These are phyloP conservation scores for Gautieria morchelliformis DNA, from an alignment of 768 basidiomycete genomes.

Conservation along the genomic window DNA sequence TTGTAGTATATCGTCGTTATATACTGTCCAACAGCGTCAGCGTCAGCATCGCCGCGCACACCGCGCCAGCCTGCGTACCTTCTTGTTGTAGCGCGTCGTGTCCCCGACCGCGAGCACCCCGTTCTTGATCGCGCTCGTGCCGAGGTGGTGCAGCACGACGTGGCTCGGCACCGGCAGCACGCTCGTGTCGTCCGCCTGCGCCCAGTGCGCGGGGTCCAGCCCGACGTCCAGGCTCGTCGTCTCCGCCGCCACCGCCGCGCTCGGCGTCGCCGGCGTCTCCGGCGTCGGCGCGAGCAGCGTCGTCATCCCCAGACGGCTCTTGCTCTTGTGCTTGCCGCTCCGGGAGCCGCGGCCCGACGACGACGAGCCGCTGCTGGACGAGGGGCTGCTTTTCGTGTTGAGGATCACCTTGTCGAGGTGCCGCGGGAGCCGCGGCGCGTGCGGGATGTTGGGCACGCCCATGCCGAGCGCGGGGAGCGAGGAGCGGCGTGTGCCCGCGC, in stretches of 20 bases:
- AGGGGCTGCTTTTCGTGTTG: slow-evolving; percentile 39
- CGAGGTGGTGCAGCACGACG: slow-evolving; percentile 88
- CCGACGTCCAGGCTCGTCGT: neutral
- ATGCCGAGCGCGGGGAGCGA: neutral
- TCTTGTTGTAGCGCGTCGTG: slow-evolving; percentile 85
- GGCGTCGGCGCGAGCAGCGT: too few relatives aligned
- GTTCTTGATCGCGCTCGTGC: slow-evolving; percentile 90
- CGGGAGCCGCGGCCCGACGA: neutral
- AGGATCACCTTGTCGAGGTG: slow-evolving; percentile 93
- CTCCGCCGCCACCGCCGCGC: too few relatives aligned
- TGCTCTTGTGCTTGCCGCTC: slow-evolving; percentile 7
- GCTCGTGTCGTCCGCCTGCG: slow-evolving; percentile 76
- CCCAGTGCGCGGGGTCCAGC: slow-evolving; percentile 12
- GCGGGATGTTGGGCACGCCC: slow-evolving; percentile 7
- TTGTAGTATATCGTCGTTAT: slow-evolving; percentile 82
- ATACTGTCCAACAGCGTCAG: slow-evolving; percentile 42
- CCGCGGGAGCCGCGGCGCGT: slow-evolving; percentile 43
- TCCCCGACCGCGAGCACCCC: slow-evolving; percentile 88
- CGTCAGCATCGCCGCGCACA: slow-evolving; percentile 11
- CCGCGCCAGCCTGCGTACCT: slow-evolving; percentile 40
- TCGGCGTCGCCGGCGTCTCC: too few relatives aligned
- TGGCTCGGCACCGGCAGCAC: slow-evolving; percentile 91
- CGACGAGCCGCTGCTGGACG: slow-evolving; percentile 19
- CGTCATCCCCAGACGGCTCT: neutral
- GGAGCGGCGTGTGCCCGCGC: neutral